These are phyloP conservation scores for Ustilago curta DNA, from an alignment of 1,284 basidiomycete species.

Conservation along the genomic window DNA sequence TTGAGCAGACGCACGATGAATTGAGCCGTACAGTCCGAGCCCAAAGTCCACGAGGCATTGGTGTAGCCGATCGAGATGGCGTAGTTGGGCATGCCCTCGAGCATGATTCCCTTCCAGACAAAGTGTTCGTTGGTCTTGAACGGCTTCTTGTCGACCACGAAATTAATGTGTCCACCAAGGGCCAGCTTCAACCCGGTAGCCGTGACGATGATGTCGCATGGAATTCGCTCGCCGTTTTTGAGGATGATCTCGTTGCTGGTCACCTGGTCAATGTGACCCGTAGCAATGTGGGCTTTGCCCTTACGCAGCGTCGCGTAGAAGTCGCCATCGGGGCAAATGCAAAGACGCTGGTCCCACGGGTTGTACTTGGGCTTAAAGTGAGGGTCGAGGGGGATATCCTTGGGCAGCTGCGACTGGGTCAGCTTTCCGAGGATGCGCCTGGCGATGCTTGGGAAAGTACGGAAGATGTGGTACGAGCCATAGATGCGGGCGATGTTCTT, in stretches of 20 bases:
- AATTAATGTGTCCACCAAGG: conserved; percentile 56
- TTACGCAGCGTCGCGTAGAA: conserved; percentile 63
- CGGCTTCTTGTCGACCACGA: conserved; percentile 59
- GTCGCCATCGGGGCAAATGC: conserved; percentile 68
- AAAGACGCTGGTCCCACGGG: conserved; percentile 69
- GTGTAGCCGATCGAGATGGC: conserved; percentile 64
- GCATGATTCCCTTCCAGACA: conserved; percentile 66
- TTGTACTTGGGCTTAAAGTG: conserved; percentile 69
- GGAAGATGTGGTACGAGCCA: conserved; percentile 64
- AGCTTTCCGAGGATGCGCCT: conserved; percentile 45
- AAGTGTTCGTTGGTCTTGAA: conserved; percentile 46
- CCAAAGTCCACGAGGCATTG: conserved; percentile 68
- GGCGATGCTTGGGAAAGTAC: conserved; percentile 58
- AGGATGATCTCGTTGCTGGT: conserved; percentile 58
- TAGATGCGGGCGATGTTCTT: conserved; percentile 60
- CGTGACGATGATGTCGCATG: conserved; percentile 68
- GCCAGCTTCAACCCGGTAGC: conserved; percentile 67
- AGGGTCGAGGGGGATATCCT: conserved; percentile 64
- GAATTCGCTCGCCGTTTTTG: conserved; percentile 59
- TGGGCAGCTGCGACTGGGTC: conserved; percentile 57
- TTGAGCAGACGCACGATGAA: conserved; percentile 57
- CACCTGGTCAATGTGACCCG: conserved; percentile 65
- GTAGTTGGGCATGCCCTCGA: conserved; percentile 66
- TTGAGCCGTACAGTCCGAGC: conserved; percentile 62
- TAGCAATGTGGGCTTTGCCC: conserved; percentile 66